Evolutionary conservation across 305 asterid genomes (phyloP).

Genomic region (Fraxinus nigra): DNA sequence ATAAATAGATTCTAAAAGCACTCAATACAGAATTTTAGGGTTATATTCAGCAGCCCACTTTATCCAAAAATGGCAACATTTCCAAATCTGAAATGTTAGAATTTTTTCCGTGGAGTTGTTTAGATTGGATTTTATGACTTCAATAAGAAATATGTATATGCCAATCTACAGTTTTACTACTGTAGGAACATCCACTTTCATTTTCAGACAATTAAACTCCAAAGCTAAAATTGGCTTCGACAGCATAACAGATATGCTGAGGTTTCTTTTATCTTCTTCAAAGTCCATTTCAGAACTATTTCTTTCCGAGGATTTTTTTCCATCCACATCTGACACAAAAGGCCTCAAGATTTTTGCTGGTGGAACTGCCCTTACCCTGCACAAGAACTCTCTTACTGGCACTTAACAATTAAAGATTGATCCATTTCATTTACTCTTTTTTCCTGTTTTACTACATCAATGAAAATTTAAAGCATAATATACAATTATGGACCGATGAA

Average conservation of each 20-base stretch:
- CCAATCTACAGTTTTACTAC: neutral
- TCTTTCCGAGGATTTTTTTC: slow-evolving; percentile 22
- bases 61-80: neutral
- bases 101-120: neutral
- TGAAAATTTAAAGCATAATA: neutral
- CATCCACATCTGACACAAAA: slow-evolving; percentile 24
- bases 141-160: neutral
- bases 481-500: neutral
- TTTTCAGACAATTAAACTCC: slow-evolving; percentile 63
- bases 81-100: neutral
- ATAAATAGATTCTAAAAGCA: neutral
- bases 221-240: slow-evolving; percentile 83
- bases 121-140: neutral
- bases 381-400: neutral
- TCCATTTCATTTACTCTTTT: neutral
- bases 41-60: neutral
- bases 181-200: slow-evolving; percentile 83
- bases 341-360: slow-evolving; percentile 65
- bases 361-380: slow-evolving; percentile 64
- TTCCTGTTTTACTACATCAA: neutral
- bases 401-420: neutral
- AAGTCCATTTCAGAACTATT: slow-evolving; percentile 15
- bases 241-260: slow-evolving; percentile 67
- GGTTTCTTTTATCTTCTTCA: slow-evolving; percentile 46
- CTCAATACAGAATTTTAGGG: neutral